Percentiles rank a stretch among this genome's conserved stretches.
phyloP scores from a whole-genome alignment of 1,139 yeast genomes.

The Yamadazyma oceani region DNA sequence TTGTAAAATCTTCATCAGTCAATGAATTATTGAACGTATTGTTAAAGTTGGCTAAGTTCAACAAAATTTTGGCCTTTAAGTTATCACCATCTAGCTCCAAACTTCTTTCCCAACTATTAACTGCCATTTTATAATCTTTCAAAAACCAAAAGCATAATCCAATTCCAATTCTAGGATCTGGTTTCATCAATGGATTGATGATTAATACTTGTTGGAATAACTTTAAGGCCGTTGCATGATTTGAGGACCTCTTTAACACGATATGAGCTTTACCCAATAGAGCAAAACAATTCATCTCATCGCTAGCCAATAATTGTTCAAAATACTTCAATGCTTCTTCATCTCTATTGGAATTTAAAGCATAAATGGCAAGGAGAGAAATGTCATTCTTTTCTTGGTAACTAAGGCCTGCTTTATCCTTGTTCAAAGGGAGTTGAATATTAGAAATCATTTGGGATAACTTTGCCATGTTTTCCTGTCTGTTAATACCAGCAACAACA shows the following conservation, averaged over 20 bases:
- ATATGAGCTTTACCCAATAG: conserved; percentile 84
- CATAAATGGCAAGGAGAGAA: conserved; percentile 59
- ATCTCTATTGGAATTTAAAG: conserved; percentile 47
- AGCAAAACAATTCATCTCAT: conserved; percentile 64
- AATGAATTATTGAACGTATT: conserved; percentile 56
- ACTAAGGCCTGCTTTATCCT: conserved; percentile 14
- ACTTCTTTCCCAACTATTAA: conserved; percentile 79
- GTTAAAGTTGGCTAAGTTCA: conserved; percentile 70
- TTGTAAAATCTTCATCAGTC: conserved; percentile 59
- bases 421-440: conserved; percentile 12
- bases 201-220: conserved; percentile 80
- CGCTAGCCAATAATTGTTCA: conserved; percentile 14
- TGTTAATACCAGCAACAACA: conserved; percentile 27
- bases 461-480: conserved; percentile 22
- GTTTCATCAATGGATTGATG: conserved; percentile 72
- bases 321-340: conserved; percentile 68
- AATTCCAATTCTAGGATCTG: conserved; percentile 94
- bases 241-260: conserved; percentile 63
- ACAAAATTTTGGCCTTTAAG: conserved; percentile 62
- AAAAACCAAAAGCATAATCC: conserved; percentile 93
- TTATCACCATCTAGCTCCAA: conserved; percentile 64
- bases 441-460: conserved; percentile 24
- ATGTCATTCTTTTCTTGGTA: conserved; percentile 37
- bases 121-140: conserved; percentile 75
- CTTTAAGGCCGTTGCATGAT: conserved; percentile 72